phyloP scores from a whole-genome alignment of 352 stramenopile species.

The Pythium aquatile region DNA sequence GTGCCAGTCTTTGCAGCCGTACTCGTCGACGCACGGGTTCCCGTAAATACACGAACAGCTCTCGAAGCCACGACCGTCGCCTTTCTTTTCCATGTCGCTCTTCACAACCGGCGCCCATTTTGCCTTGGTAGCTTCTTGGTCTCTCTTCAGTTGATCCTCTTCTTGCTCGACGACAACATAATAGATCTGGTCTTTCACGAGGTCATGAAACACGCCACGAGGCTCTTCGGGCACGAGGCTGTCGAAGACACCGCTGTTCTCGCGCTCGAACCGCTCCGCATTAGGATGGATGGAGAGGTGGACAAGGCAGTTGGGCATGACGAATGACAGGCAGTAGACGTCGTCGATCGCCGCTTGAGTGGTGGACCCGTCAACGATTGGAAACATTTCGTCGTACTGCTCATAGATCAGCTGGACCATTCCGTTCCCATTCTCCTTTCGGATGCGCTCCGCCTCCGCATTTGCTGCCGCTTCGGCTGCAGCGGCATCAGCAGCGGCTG shows the following conservation, averaged over 20 bases:
- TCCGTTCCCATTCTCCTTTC: constrained; percentile 55
- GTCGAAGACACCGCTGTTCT: constrained; percentile 51
- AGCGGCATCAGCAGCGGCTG: not conserved
- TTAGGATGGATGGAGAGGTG: constrained; percentile 58
- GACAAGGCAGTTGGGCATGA: constrained; percentile 86
- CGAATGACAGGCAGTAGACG: constrained; percentile 85
- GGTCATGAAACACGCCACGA: constrained; percentile 59
- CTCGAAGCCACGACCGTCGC: constrained; percentile 74
- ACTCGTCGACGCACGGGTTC: constrained; percentile 90
- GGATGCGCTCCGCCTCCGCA: constrained; percentile 32
- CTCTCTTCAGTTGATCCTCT: constrained; percentile 57
- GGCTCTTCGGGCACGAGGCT: constrained; percentile 70
- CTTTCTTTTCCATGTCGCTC: constrained; percentile 40
- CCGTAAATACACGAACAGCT: constrained; percentile 88
- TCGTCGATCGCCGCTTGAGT: constrained; percentile 79
- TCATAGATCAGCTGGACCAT: constrained; percentile 84
- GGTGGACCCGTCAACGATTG: constrained; percentile 72
- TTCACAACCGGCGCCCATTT: constrained; percentile 41
- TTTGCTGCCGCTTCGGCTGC: constrained; percentile 6
- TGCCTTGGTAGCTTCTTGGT: constrained; percentile 62
- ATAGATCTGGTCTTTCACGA: constrained; percentile 69
- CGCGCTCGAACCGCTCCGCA: constrained; percentile 48
- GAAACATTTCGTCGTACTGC: constrained; percentile 85
- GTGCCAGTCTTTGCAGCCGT: constrained; percentile 89
- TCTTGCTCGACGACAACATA: constrained; percentile 86